Conservation (phyloP, 2,329 filamentous ascomycete species). For the Clonostachys rosea region DNA sequence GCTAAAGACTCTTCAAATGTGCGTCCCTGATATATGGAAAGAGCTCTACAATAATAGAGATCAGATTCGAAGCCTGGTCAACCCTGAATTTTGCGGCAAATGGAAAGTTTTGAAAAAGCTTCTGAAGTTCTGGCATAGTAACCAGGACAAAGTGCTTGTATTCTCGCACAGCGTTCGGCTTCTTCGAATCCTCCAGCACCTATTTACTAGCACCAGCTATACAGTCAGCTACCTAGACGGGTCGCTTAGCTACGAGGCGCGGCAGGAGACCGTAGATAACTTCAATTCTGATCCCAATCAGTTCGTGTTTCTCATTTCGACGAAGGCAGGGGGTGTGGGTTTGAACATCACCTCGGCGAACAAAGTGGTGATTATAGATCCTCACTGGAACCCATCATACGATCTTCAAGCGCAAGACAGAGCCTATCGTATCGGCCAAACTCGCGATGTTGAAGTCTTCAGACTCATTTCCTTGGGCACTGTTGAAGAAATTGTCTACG, state of each 20-base stretch:
- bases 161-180: slow-evolving; percentile 91
- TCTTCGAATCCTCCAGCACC: slow-evolving; percentile 74
- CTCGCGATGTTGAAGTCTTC: slow-evolving; percentile 91
- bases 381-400: slow-evolving; percentile 95
- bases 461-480: slow-evolving; percentile 86
- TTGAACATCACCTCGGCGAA: slow-evolving; percentile 97
- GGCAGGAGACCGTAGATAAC: slow-evolving; percentile 76
- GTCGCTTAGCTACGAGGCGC: slow-evolving; percentile 75
- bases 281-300: slow-evolving; percentile 86
- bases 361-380: slow-evolving; percentile 95
- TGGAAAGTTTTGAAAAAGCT: slow-evolving; percentile 89
- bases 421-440: slow-evolving; percentile 92
- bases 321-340: slow-evolving; percentile 86
- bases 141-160: slow-evolving; percentile 89
- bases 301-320: slow-evolving; percentile 95
- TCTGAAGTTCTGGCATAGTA: slow-evolving; percentile 82
- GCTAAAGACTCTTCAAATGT: slow-evolving; percentile 66
- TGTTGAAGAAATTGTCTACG: slow-evolving; percentile 96
- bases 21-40: slow-evolving; percentile 71
- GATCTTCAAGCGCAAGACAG: slow-evolving; percentile 95
- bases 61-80: slow-evolving; percentile 74
- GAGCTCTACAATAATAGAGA: slow-evolving; percentile 71
- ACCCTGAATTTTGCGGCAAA: slow-evolving; percentile 92
- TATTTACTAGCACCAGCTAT: slow-evolving; percentile 87
- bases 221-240: slow-evolving; percentile 90